Percentiles rank a stretch among this genome's conserved stretches.
Conservation (phyloP, 208 protist genomes). For the Wallacemonas sp. region DNA sequence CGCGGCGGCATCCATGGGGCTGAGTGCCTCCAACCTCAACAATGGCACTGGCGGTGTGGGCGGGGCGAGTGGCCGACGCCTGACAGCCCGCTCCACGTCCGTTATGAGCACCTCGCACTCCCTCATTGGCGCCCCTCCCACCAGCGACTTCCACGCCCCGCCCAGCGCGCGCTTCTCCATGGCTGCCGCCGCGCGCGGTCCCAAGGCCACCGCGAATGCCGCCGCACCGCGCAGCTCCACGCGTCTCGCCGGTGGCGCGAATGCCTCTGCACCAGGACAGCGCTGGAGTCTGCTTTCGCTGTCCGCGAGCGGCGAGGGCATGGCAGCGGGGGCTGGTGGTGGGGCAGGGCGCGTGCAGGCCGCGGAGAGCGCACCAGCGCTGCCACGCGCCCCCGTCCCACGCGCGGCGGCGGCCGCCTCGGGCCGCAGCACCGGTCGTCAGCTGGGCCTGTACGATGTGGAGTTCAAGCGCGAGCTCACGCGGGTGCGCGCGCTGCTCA, state of each 20-base stretch:
- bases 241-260: too few species aligned
- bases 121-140: neutral
- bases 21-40: neutral
- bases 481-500: slow-evolving; percentile 48
- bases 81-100: slow-evolving; percentile 2
- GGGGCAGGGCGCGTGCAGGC: too few species aligned
- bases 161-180: neutral
- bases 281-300: too few species aligned
- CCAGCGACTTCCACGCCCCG: neutral
- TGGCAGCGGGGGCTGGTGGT: too few species aligned
- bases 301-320: too few species aligned
- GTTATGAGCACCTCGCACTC: neutral
- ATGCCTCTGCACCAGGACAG: too few species aligned
- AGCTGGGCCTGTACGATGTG: slow-evolving; percentile 50
- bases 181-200: neutral
- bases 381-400: too few species aligned
- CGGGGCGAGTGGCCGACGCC: neutral
- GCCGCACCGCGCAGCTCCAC: too few species aligned
- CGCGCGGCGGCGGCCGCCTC: neutral
- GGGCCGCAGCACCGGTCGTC: slow-evolving; percentile 18
- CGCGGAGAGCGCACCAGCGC: too few species aligned
- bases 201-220: neutral
- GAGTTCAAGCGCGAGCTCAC: slow-evolving; percentile 45
- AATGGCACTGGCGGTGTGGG: neutral
- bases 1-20: neutral